Evolutionary conservation across 441 rosid species (phyloP).

Genomic region (Mallotus japonicus): DNA sequence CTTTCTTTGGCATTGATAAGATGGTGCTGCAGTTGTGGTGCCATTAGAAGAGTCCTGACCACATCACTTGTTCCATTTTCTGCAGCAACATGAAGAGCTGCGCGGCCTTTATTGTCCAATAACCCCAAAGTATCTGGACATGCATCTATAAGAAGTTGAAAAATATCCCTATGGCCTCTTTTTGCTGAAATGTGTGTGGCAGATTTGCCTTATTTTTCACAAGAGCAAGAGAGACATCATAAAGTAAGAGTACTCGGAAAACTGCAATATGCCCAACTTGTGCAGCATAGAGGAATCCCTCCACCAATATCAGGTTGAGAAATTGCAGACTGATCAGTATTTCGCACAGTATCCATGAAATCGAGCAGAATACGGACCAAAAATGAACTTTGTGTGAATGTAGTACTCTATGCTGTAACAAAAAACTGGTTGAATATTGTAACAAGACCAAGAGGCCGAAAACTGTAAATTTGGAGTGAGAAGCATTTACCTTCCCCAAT

Average conservation of each 20-base stretch:
- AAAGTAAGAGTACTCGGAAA: conserved; percentile 1
- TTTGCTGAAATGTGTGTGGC: conserved; percentile 30
- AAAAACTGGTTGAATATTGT: too few species aligned
- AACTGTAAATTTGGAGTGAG: not conserved
- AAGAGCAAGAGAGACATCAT: conserved; percentile 19
- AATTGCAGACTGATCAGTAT: conserved; percentile 8
- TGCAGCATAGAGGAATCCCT: conserved; percentile 32
- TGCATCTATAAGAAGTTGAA: conserved; percentile 8
- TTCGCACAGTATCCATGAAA: conserved; percentile 5
- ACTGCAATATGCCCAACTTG: conserved; percentile 24
- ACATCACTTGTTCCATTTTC: conserved; percentile 27
- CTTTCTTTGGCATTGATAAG: conserved; percentile 26
- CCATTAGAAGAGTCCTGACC: conserved; percentile 23
- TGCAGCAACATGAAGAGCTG: conserved; percentile 36
- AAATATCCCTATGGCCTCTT: conserved; percentile 24
- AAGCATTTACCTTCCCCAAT: not conserved
- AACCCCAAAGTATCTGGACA: conserved; percentile 26
- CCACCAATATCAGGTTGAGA: conserved; percentile 18
- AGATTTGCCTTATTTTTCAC: conserved; percentile 25
- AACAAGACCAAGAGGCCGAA: too few species aligned
- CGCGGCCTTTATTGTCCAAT: conserved; percentile 27
- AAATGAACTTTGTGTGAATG: too few species aligned
- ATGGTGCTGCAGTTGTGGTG: conserved; percentile 5
- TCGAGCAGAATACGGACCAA: conserved; percentile 3
- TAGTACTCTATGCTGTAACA: too few species aligned